Evolutionary conservation across 2,329 filamentous ascomycete genomes (phyloP).

Genomic region (Monilinia laxa): DNA sequence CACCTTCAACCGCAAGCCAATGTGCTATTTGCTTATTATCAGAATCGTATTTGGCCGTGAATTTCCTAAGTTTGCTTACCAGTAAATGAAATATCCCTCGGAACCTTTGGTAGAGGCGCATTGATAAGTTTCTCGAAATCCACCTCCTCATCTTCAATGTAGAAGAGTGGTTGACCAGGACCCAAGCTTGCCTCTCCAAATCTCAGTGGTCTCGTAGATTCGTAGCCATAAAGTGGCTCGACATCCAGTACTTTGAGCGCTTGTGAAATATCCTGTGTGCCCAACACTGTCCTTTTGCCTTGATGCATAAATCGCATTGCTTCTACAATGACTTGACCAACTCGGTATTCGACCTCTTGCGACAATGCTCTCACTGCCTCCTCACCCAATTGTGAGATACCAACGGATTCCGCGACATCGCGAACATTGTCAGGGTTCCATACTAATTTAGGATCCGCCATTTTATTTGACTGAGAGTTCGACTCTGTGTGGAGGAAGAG

Average conservation of each 20-base stretch:
- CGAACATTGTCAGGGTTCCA: constrained; percentile 97
- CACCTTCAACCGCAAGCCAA: constrained; percentile 96
- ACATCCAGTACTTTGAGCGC: constrained; percentile 85
- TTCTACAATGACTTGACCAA: constrained; percentile 91
- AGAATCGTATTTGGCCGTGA: not conserved
- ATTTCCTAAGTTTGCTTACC: constrained; percentile 51
- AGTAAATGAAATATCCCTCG: constrained; percentile 87
- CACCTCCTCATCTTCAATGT: constrained; percentile 96
- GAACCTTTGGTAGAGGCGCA: constrained; percentile 89
- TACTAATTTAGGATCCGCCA: constrained; percentile 52
- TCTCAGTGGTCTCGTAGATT: constrained; percentile 81
- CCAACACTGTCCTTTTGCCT: constrained; percentile 79
- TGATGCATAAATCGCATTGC: constrained; percentile 96
- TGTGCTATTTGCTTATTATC: constrained; percentile 60
- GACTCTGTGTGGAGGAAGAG: not conserved
- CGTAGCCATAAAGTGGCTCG: constrained; percentile 94
- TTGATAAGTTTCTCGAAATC: constrained; percentile 99
- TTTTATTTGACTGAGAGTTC: constrained; percentile 3
- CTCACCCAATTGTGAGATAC: constrained; percentile 76
- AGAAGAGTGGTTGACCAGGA: constrained; percentile 91
- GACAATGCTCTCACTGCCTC: constrained; percentile 85
- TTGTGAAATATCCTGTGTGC: constrained; percentile 84
- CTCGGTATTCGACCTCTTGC: constrained; percentile 92
- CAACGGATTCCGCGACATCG: constrained; percentile 94
- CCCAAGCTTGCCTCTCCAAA: constrained; percentile 94